A percentile compares a stretch with the other conserved stretches of the same genome.
phyloP scores from a whole-genome alignment of 352 stramenopile genomes.

The Pythium brassicae region DNA sequence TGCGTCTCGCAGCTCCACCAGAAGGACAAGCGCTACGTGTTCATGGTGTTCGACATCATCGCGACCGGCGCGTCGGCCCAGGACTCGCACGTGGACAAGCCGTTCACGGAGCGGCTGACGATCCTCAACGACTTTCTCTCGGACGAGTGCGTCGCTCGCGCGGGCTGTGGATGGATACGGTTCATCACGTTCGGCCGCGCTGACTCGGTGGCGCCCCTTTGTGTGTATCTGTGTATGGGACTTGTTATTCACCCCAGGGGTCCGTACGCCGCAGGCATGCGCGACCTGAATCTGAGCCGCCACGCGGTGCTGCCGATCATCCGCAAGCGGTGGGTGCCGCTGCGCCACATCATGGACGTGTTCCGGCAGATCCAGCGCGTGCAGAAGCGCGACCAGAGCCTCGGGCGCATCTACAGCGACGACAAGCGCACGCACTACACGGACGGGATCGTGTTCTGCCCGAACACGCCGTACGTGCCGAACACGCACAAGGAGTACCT shows the following conservation, averaged over 20 bases:
- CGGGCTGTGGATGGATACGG: background rate
- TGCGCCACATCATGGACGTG: slow-evolving; percentile 79
- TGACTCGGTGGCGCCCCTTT: background rate
- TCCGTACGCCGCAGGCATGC: slow-evolving; percentile 62
- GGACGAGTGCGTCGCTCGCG: slow-evolving; percentile 52
- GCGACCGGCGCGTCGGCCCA: slow-evolving; percentile 59
- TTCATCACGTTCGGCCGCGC: background rate
- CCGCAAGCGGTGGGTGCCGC: slow-evolving; percentile 80
- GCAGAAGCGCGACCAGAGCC: slow-evolving; percentile 70
- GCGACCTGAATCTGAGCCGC: slow-evolving; percentile 55
- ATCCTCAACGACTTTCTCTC: slow-evolving; percentile 84
- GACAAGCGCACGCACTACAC: slow-evolving; percentile 86
- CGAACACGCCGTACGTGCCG: slow-evolving; percentile 77
- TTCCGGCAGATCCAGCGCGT: slow-evolving; percentile 81
- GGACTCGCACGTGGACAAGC: slow-evolving; percentile 77
- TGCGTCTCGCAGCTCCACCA: slow-evolving; percentile 56
- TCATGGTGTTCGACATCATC: slow-evolving; percentile 91
- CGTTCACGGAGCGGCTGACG: slow-evolving; percentile 72
- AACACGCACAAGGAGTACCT: slow-evolving; percentile 88
- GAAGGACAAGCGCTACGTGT: slow-evolving; percentile 80
- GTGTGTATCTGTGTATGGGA: background rate
- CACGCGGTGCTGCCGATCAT: slow-evolving; percentile 70
- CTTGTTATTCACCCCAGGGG: slow-evolving; percentile 28
- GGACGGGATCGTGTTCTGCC: slow-evolving; percentile 88
- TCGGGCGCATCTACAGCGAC: slow-evolving; percentile 77